Percentiles rank a stretch among this genome's conserved stretches.
Conservation (phyloP, 805 yeast genomes). For the Maudiozyma bulderi region DNA sequence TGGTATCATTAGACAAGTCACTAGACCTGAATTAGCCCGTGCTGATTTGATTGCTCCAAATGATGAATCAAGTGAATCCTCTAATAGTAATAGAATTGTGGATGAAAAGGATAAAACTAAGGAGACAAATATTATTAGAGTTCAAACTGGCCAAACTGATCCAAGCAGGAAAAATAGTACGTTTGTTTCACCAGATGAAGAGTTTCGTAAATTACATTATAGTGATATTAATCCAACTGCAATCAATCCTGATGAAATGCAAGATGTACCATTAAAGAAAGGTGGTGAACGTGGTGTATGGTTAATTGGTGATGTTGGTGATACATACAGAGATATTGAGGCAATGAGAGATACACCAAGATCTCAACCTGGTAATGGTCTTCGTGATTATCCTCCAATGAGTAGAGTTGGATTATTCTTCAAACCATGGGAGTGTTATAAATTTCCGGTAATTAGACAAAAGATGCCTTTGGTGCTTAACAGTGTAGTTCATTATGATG, state of each 20-base stretch:
- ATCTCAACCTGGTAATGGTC: conserved; percentile 21
- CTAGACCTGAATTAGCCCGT: conserved; percentile 21
- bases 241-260: background rate
- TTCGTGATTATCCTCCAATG: conserved; percentile 10
- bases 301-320: conserved; percentile 19
- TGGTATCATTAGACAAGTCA: conserved; percentile 24
- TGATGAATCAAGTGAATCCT: background rate
- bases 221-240: conserved; percentile 14
- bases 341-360: conserved; percentile 14
- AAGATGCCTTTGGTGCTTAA: conserved; percentile 31
- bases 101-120: background rate
- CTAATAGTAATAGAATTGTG: conserved; percentile 2
- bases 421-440: conserved; percentile 37
- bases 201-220: conserved; percentile 19
- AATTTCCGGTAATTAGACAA: conserved; percentile 36
- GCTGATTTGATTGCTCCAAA: conserved; percentile 17
- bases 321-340: conserved; percentile 16
- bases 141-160: conserved; percentile 1
- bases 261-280: background rate
- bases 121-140: conserved; percentile 2
- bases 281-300: conserved; percentile 10
- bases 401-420: conserved; percentile 32
- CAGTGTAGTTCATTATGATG: conserved; percentile 25
- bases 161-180: conserved; percentile 8
- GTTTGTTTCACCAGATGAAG: conserved; percentile 22